phyloP scores from a whole-genome alignment of 805 yeast species.

The Saturnispora besseyi region DNA sequence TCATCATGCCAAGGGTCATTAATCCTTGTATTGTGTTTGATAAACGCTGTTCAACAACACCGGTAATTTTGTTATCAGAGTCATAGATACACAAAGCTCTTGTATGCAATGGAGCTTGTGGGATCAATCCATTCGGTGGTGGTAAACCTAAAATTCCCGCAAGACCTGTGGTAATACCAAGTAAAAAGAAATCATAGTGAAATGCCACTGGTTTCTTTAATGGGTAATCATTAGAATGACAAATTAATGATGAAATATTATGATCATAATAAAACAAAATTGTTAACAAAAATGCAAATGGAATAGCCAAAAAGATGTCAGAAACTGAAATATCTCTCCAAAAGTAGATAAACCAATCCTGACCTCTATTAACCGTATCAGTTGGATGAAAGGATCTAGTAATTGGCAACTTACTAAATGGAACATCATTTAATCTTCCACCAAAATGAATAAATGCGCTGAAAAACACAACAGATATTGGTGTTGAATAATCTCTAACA shows the following conservation, averaged over 20 bases:
- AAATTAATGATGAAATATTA: constrained; percentile 87
- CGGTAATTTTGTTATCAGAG: constrained; percentile 29
- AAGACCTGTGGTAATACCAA: constrained; percentile 81
- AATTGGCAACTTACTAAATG: constrained; percentile 57
- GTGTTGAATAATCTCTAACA: constrained; percentile 80
- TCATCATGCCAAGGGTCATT: constrained; percentile 77
- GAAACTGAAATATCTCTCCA: constrained; percentile 62
- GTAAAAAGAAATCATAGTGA: constrained; percentile 82
- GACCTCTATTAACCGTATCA: constrained; percentile 30
- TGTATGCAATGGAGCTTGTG: constrained; percentile 95
- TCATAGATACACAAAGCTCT: constrained; percentile 57
- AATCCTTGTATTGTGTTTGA: constrained; percentile 82
- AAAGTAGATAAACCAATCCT: constrained; percentile 73
- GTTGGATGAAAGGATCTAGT: constrained; percentile 74
- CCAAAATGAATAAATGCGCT: constrained; percentile 93
- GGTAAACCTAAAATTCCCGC: constrained; percentile 88
- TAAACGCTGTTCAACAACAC: constrained; percentile 83
- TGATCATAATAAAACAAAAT: constrained; percentile 89
- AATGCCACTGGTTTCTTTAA: constrained; percentile 80
- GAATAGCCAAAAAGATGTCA: constrained; percentile 80
- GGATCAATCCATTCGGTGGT: constrained; percentile 93
- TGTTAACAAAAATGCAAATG: constrained; percentile 83
- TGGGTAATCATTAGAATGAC: constrained; percentile 77
- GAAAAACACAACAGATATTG: constrained; percentile 76
- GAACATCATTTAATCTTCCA: constrained; percentile 51